These are phyloP conservation scores for Mycena crocata DNA, from an alignment of 768 basidiomycete genomes.

Conservation along the genomic window DNA sequence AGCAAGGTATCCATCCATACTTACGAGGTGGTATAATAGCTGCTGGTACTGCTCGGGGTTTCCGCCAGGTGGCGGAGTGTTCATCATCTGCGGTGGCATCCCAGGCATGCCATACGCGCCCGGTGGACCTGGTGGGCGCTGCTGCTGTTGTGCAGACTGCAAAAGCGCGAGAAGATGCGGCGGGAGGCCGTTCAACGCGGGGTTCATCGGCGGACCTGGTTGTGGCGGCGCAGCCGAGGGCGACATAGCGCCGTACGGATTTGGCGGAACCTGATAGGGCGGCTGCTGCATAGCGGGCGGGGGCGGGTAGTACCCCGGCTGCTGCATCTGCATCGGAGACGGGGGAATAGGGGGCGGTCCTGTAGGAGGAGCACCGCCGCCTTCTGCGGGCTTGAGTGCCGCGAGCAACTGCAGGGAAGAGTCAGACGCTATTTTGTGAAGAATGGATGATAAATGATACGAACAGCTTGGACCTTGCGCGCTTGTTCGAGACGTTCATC, in stretches of 20 bases:
- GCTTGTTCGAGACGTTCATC: constrained; percentile 93
- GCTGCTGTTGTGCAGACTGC: constrained; percentile 61
- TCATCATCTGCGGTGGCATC: constrained; percentile 42
- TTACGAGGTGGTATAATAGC: constrained; percentile 26
- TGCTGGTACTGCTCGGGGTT: constrained; percentile 32
- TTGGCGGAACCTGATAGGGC: constrained; percentile 40
- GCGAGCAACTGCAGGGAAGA: constrained; percentile 64
- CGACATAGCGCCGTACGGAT: constrained; percentile 30
- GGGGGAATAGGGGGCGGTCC: constrained; percentile 45
- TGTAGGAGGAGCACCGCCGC: constrained; percentile 49
- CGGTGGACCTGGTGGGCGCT: constrained; percentile 49
- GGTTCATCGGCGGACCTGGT: constrained; percentile 49
- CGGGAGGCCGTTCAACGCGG: constrained; percentile 60
- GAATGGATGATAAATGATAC: constrained; percentile 6
- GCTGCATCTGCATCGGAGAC: constrained; percentile 51
- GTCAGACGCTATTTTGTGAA: neutral
- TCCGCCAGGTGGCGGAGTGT: constrained; percentile 18
- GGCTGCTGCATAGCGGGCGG: constrained; percentile 35
- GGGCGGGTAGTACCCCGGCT: constrained; percentile 42
- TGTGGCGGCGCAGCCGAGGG: constrained; percentile 40
- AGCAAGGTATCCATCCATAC: neutral
- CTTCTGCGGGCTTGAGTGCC: constrained; percentile 79
- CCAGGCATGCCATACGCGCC: constrained; percentile 48
- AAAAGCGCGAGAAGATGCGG: constrained; percentile 78
- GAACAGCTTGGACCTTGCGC: constrained; percentile 82